Conservation (phyloP, 495 filamentous ascomycete genomes). For the Hypoxylon subgilvum region DNA sequence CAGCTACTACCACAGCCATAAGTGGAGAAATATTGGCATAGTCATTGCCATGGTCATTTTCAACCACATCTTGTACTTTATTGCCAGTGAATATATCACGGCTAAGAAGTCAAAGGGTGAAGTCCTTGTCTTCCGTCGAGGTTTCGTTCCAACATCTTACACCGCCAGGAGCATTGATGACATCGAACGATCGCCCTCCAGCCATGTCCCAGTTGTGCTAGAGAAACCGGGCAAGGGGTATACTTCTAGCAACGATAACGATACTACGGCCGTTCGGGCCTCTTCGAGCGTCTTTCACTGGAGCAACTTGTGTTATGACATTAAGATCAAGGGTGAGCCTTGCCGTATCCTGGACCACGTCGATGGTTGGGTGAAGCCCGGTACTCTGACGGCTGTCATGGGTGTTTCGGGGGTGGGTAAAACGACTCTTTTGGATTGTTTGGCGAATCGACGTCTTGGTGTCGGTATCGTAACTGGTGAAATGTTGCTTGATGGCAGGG, state of each 20-base stretch:
- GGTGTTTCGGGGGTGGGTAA: conserved; percentile 75
- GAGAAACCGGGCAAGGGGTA: no score
- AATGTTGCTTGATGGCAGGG: conserved; percentile 74
- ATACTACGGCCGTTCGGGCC: no score
- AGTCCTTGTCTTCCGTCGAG: conserved; percentile 73
- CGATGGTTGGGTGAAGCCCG: conserved; percentile 89
- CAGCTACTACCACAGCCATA: conserved; percentile 64
- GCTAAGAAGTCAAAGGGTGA: conserved; percentile 83
- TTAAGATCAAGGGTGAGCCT: conserved; percentile 77
- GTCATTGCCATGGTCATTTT: conserved; percentile 73
- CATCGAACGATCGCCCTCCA: no score
- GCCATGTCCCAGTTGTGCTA: no score
- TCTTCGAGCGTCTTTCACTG: conserved; percentile 69
- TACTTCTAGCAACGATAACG: conserved; percentile 57
- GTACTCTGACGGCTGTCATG: conserved; percentile 87
- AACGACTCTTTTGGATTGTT: conserved; percentile 72
- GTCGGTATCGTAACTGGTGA: conserved; percentile 84
- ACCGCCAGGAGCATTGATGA: no score
- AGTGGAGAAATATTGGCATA: conserved; percentile 85
- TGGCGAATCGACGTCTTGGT: conserved; percentile 74
- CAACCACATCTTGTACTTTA: conserved; percentile 69
- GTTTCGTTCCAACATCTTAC: neutral
- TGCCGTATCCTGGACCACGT: conserved; percentile 81
- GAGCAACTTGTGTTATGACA: conserved; percentile 83
- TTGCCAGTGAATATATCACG: conserved; percentile 73